A percentile compares a stretch with the other conserved stretches of the same genome.
Evolutionary conservation across 345 rosid species (phyloP).

Genomic region (Dipteronia sinensis): DNA sequence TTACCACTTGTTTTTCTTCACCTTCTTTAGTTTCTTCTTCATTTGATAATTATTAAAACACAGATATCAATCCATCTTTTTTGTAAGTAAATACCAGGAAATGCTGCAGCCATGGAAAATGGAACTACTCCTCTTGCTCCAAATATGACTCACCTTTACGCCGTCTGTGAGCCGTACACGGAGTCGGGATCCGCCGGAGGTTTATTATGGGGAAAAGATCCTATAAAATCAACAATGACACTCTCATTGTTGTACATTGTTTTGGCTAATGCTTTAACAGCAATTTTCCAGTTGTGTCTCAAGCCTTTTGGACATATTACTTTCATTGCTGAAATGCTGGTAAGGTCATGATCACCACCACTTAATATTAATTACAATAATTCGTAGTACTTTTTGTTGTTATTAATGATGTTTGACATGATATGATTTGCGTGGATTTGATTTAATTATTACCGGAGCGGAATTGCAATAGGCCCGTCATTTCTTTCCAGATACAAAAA

Average conservation of each 20-base stretch:
- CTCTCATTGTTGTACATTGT: no score
- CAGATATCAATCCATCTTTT: no score
- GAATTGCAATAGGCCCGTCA: constrained; percentile 42
- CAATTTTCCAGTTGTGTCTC: constrained; percentile 29
- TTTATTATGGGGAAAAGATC: background rate
- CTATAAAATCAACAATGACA: no score
- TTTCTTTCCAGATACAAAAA: constrained; percentile 29
- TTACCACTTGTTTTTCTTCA: no score
- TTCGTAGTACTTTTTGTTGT: no score
- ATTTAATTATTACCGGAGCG: constrained; percentile 19
- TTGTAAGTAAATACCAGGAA: no score
- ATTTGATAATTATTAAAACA: background rate
- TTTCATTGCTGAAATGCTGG: constrained; percentile 40
- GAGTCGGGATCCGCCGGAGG: background rate
- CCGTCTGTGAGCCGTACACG: background rate
- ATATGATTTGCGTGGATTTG: no score
- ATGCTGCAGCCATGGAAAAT: no score
- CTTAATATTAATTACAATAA: no score
- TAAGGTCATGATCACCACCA: constrained; percentile 2
- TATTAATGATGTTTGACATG: no score
- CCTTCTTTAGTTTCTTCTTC: background rate
- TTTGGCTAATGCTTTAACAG: background rate
- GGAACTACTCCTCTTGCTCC: no score
- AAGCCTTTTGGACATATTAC: constrained; percentile 32
- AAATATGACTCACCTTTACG: background rate